Evolutionary conservation across 148 eudicot genomes (phyloP).

Genomic region (Silene latifolia): DNA sequence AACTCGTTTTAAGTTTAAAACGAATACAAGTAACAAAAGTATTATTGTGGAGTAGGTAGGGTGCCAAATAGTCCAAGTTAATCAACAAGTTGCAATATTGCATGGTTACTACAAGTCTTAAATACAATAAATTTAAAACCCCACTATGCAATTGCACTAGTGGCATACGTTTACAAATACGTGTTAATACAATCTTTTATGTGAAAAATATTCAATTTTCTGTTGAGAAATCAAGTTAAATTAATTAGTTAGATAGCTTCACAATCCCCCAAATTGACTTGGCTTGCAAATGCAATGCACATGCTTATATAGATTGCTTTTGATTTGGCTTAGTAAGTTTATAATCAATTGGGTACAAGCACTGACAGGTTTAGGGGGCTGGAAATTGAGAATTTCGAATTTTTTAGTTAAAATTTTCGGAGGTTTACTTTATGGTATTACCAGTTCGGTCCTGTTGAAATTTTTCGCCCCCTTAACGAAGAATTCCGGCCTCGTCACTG

Average conservation of each 20-base stretch:
- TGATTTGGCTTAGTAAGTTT: not conserved
- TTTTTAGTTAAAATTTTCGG: too few relatives aligned
- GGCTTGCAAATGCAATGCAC: slow-evolving; percentile 6
- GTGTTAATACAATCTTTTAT: not conserved
- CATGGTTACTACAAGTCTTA: not conserved
- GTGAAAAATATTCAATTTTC: slow-evolving; percentile 5
- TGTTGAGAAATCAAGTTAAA: slow-evolving; percentile 4
- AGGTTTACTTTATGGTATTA: too few relatives aligned
- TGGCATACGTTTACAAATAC: slow-evolving; percentile 16
- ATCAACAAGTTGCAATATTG: slow-evolving; percentile 21
- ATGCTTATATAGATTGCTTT: slow-evolving; percentile 1
- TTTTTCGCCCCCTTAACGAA: too few relatives aligned
- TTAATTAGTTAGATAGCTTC: not conserved
- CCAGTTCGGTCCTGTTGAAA: too few relatives aligned
- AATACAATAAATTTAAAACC: not conserved
- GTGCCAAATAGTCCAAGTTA: slow-evolving; percentile 16
- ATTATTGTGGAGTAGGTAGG: not conserved
- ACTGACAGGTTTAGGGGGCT: rapidly evolving
- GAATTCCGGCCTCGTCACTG: too few relatives aligned
- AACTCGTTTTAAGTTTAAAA: too few relatives aligned
- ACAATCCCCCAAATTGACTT: not conserved
- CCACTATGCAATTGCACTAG: slow-evolving; percentile 9
- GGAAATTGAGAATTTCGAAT: too few relatives aligned
- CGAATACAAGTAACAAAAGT: too few relatives aligned
- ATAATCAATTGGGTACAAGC: too few relatives aligned